phyloP scores from a whole-genome alignment of 2,329 filamentous ascomycete species.

The Claviceps sp. region DNA sequence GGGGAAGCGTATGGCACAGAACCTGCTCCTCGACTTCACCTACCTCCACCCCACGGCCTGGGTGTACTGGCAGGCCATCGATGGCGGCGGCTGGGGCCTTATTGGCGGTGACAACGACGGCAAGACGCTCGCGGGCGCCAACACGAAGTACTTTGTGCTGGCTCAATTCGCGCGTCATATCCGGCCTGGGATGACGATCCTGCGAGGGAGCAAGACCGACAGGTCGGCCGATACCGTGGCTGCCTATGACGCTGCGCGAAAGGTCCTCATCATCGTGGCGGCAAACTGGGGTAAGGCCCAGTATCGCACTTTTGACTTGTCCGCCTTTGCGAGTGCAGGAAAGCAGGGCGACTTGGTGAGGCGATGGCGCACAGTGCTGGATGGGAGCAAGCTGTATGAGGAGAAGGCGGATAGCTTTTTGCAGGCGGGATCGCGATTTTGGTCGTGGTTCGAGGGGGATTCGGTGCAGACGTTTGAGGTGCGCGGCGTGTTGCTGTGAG shows the following conservation, averaged over 20 bases:
- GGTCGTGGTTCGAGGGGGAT: background rate
- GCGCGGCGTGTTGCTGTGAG: background rate
- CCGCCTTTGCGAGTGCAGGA: constrained; percentile 14
- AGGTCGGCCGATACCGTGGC: constrained; percentile 24
- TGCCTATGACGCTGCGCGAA: constrained; percentile 21
- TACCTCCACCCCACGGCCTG: constrained; percentile 27
- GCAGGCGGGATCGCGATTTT: constrained; percentile 1
- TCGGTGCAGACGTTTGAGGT: constrained; percentile 5
- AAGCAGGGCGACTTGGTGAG: background rate
- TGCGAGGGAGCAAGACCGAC: constrained; percentile 20
- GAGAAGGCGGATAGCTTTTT: background rate
- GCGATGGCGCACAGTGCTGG: background rate
- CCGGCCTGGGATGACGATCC: constrained; percentile 24
- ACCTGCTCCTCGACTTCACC: constrained; percentile 26
- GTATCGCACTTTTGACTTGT: constrained; percentile 26
- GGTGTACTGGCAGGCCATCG: constrained; percentile 31
- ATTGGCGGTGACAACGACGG: constrained; percentile 25
- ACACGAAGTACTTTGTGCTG: constrained; percentile 28
- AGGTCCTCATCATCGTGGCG: constrained; percentile 25
- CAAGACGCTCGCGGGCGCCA: constrained; percentile 15
- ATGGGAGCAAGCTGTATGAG: background rate
- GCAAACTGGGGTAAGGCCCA: constrained; percentile 25
- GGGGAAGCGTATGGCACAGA: constrained; percentile 19
- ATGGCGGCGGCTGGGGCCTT: constrained; percentile 27
- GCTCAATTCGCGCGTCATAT: constrained; percentile 29